phyloP scores from a whole-genome alignment of 805 yeast species.

The Wickerhamomyces bovis region DNA sequence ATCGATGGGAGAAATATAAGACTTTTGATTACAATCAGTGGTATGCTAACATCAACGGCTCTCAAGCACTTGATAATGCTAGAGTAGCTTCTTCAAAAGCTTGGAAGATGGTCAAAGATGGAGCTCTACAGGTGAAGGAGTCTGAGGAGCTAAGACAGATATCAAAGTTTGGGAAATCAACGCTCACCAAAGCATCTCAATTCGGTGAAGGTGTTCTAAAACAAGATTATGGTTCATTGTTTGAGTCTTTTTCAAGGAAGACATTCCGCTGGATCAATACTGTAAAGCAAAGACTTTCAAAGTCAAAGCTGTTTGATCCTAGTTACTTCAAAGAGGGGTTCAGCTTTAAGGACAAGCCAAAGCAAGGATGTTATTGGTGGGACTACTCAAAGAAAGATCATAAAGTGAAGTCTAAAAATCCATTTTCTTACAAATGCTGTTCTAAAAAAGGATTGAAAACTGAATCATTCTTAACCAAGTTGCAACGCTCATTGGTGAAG shows the following conservation, averaged over 20 bases:
- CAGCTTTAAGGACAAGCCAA: neutral
- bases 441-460: neutral
- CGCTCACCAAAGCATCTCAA: neutral
- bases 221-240: neutral
- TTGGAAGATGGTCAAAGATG: neutral
- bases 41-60: neutral
- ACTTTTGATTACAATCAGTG: neutral
- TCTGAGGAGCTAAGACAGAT: neutral
- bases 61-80: neutral
- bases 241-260: neutral
- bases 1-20: neutral
- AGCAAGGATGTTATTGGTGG: neutral
- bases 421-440: too few species aligned
- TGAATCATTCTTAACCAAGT: neutral
- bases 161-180: neutral
- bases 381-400: neutral
- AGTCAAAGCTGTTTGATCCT: neutral
- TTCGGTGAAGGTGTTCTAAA: neutral
- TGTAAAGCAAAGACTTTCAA: neutral
- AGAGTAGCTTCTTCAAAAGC: neutral
- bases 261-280: neutral
- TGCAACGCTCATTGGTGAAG: neutral
- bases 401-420: neutral
- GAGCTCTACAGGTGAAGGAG: neutral
- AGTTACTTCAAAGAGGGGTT: neutral